Evolutionary conservation across 2,329 filamentous ascomycete species (phyloP).

Genomic region (Sporothrix schenckii): DNA sequence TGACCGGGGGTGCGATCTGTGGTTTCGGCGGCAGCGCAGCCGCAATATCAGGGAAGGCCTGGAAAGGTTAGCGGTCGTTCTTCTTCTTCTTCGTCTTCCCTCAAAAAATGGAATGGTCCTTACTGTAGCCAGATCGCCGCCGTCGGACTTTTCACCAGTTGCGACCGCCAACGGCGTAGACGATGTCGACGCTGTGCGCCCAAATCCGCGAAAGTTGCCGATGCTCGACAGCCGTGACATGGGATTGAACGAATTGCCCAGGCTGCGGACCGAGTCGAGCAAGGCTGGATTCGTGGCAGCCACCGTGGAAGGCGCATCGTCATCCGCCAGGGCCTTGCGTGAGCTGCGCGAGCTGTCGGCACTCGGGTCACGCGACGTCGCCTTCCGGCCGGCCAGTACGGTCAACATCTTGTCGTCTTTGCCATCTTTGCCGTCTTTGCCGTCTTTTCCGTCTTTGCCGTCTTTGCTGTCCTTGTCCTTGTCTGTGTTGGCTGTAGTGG

Average conservation of each 20-base stretch:
- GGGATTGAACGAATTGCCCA: conserved; percentile 80
- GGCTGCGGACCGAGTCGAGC: conserved; percentile 78
- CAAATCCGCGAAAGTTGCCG: conserved; percentile 74
- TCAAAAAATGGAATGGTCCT: conserved; percentile 37
- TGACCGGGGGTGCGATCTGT: conserved; percentile 67
- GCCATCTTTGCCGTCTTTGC: not conserved
- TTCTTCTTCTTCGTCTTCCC: no score
- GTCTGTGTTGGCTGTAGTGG: conserved; percentile 30
- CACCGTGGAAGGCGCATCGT: conserved; percentile 38
- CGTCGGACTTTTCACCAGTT: conserved; percentile 46
- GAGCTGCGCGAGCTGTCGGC: conserved; percentile 71
- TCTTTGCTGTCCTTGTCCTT: conserved; percentile 45
- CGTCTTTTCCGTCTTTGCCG: conserved; percentile 51
- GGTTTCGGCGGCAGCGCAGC: conserved; percentile 58
- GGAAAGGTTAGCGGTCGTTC: not conserved
- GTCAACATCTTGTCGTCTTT: conserved; percentile 69
- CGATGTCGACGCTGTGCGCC: conserved; percentile 56
- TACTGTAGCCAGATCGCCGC: conserved; percentile 62
- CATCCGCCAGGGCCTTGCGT: conserved; percentile 41
- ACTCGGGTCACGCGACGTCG: conserved; percentile 66
- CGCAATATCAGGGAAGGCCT: conserved; percentile 66
- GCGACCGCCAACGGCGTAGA: conserved; percentile 44
- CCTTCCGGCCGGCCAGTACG: conserved; percentile 65
- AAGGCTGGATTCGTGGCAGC: conserved; percentile 59
- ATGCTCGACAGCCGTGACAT: conserved; percentile 77